A percentile compares a stretch with the other conserved stretches of the same genome.
Conservation (phyloP, 805 yeast species). For the Maudiozyma serrabonitensis region DNA sequence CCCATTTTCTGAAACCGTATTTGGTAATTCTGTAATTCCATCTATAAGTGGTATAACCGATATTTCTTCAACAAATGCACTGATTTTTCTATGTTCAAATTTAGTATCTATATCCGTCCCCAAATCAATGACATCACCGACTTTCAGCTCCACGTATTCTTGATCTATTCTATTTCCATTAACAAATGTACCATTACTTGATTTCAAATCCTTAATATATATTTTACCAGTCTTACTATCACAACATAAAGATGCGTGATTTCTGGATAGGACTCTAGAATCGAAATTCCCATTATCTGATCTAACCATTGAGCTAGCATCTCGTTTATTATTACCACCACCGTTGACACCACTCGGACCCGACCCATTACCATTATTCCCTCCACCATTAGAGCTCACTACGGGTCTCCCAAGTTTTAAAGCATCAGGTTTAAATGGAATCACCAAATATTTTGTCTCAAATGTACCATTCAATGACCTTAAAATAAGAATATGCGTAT, state of each 20-base stretch:
- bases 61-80: slow-evolving; percentile 72
- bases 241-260: slow-evolving; percentile 84
- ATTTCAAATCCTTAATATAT: slow-evolving; percentile 74
- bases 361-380: slow-evolving; percentile 29
- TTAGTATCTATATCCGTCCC: slow-evolving; percentile 78
- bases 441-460: slow-evolving; percentile 63
- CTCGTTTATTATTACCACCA: slow-evolving; percentile 1
- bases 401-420: slow-evolving; percentile 86
- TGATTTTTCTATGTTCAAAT: slow-evolving; percentile 70
- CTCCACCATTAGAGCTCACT: slow-evolving; percentile 21
- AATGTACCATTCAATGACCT: slow-evolving; percentile 75
- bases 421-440: slow-evolving; percentile 76
- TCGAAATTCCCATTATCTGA: slow-evolving; percentile 88
- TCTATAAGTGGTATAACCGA: slow-evolving; percentile 37
- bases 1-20: not conserved
- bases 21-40: slow-evolving; percentile 8
- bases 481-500: slow-evolving; percentile 56
- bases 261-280: slow-evolving; percentile 83
- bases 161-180: slow-evolving; percentile 59
- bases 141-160: slow-evolving; percentile 49
- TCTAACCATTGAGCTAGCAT: slow-evolving; percentile 33
- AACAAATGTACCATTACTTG: slow-evolving; percentile 90
- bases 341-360: slow-evolving; percentile 28
- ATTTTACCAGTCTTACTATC: slow-evolving; percentile 56
- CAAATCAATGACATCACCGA: slow-evolving; percentile 83